phyloP scores from a whole-genome alignment of 2,329 filamentous ascomycete genomes.

The Fusarium denticulatum region DNA sequence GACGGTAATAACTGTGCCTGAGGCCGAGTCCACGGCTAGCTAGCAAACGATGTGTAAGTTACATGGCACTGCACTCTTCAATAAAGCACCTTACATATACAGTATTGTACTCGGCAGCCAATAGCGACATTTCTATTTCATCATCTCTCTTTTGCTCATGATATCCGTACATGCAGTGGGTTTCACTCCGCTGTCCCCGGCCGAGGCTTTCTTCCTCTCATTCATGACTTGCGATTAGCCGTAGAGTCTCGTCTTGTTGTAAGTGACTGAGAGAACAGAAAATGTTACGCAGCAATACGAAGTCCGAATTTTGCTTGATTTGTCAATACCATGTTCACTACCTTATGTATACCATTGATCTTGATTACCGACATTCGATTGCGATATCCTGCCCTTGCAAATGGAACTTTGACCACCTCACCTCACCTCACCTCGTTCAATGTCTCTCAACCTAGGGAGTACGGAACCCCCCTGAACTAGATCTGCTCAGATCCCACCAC shows the following conservation, averaged over 20 bases:
- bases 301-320: not conserved
- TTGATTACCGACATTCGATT: constrained; percentile 20
- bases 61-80: constrained; percentile 10
- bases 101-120: constrained; percentile 15
- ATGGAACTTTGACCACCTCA: constrained; percentile 25
- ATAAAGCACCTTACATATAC: not conserved
- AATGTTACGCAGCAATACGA: not conserved
- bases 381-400: constrained; percentile 25
- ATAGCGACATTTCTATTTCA: constrained; percentile 19
- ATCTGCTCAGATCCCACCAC: constrained; percentile 4
- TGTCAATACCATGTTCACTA: not conserved
- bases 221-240: too few species aligned
- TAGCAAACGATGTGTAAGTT: constrained; percentile 27
- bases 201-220: constrained; percentile 5
- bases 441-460: not conserved
- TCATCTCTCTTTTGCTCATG: not conserved
- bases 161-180: constrained; percentile 3
- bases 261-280: constrained; percentile 1
- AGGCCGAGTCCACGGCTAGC: constrained; percentile 10
- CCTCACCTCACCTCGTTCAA: not conserved
- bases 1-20: constrained; percentile 14
- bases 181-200: constrained; percentile 24
- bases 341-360: not conserved
- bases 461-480: constrained; percentile 13
- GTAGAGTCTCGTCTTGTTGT: constrained; percentile 8